These are phyloP conservation scores for Stropharia rugosoannulata DNA, from an alignment of 768 basidiomycete genomes.

Conservation along the genomic window DNA sequence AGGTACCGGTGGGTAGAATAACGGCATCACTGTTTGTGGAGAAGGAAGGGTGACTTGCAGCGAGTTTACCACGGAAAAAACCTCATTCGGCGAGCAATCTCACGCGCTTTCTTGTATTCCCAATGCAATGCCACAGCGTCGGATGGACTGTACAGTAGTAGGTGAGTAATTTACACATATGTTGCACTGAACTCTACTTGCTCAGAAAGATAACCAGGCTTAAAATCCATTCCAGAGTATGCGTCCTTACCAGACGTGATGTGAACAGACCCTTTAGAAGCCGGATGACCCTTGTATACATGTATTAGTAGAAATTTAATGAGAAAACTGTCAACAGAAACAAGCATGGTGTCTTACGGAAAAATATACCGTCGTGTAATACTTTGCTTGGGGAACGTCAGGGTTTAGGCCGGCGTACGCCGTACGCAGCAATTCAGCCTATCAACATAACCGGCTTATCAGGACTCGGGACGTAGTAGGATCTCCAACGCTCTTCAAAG, in stretches of 20 bases:
- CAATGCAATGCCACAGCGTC: constrained; percentile 47
- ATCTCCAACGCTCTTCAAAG: constrained; percentile 49
- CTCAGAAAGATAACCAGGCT: constrained; percentile 24
- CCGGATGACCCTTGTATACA: constrained; percentile 27
- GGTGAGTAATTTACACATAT: not conserved
- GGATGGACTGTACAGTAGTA: constrained; percentile 24
- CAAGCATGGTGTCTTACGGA: constrained; percentile 22
- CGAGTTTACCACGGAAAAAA: constrained; percentile 38
- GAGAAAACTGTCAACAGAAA: not conserved
- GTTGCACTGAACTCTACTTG: not conserved
- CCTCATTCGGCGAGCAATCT: constrained; percentile 55
- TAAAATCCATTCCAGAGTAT: constrained; percentile 22
- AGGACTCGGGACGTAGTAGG: constrained; percentile 45
- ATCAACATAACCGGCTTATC: constrained; percentile 57
- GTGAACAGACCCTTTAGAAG: constrained; percentile 33
- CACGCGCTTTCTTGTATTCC: constrained; percentile 54
- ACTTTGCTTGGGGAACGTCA: constrained; percentile 17
- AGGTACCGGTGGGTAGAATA: not conserved
- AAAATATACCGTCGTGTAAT: constrained; percentile 28
- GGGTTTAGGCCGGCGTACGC: constrained; percentile 12
- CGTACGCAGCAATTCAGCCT: constrained; percentile 32
- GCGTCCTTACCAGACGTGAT: constrained; percentile 31
- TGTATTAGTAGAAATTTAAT: too few relatives aligned
- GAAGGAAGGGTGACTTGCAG: constrained; percentile 33
- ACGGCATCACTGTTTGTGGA: constrained; percentile 9